These are phyloP conservation scores for Hemisphaericaspora nanyangensis DNA, from an alignment of 805 yeast genomes.

Conservation along the genomic window DNA sequence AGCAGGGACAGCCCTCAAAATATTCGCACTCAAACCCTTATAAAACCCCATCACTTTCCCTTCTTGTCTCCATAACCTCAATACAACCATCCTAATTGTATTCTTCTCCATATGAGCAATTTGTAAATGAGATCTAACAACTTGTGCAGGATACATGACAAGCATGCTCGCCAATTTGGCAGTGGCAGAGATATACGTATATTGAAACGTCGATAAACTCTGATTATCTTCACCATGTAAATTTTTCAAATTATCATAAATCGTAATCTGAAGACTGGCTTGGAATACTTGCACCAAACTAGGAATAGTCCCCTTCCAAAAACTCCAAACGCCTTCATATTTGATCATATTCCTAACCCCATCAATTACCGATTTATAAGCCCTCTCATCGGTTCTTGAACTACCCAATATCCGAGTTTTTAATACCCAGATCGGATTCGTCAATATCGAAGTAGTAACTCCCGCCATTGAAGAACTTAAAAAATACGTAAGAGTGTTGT, in stretches of 20 bases:
- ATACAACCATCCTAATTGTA: slow-evolving; percentile 26
- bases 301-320: slow-evolving; percentile 74
- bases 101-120: slow-evolving; percentile 21
- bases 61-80: slow-evolving; percentile 41
- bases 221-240: slow-evolving; percentile 10
- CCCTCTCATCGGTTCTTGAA: slow-evolving; percentile 38
- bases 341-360: slow-evolving; percentile 49
- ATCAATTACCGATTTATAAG: slow-evolving; percentile 54
- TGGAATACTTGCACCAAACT: slow-evolving; percentile 81
- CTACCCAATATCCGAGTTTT: slow-evolving; percentile 83
- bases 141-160: slow-evolving; percentile 79
- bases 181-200: slow-evolving; percentile 59
- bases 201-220: slow-evolving; percentile 49
- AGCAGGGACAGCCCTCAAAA: slow-evolving; percentile 84
- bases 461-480: slow-evolving; percentile 58
- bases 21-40: slow-evolving; percentile 75
- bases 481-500: slow-evolving; percentile 26
- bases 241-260: slow-evolving; percentile 73
- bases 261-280: slow-evolving; percentile 82
- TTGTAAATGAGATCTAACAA: slow-evolving; percentile 74
- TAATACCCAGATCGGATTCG: slow-evolving; percentile 95
- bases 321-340: slow-evolving; percentile 57
- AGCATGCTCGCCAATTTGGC: slow-evolving; percentile 69
- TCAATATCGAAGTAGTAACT: slow-evolving; percentile 62
- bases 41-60: slow-evolving; percentile 67